Conservation (phyloP, 768 basidiomycete genomes). For the Collybia mongolica region DNA sequence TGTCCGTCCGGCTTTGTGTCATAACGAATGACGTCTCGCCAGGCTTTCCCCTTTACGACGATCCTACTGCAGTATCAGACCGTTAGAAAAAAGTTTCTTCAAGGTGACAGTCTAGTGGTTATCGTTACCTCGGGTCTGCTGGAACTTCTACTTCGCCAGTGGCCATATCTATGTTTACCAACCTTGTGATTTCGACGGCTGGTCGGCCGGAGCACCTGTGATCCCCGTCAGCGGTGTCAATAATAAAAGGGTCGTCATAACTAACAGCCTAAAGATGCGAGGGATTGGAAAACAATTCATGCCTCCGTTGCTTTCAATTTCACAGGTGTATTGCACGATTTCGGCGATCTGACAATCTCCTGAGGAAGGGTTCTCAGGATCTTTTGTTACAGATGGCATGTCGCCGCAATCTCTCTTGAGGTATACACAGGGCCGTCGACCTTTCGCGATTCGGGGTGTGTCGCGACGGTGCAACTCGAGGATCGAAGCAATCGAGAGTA, state of each 20-base stretch:
- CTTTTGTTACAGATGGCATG: not conserved
- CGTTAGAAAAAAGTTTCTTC: not conserved
- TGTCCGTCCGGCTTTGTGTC: not conserved
- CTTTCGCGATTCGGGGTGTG: too few species aligned
- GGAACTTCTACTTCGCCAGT: conserved; percentile 55
- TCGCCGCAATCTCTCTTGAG: too few species aligned
- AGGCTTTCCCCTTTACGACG: conserved; percentile 20
- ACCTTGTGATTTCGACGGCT: conserved; percentile 68
- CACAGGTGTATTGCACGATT: conserved; percentile 71
- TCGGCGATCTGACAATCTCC: conserved; percentile 62
- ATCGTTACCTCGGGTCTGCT: conserved; percentile 32
- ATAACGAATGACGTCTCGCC: conserved; percentile 17
- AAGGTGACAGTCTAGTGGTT: too few species aligned
- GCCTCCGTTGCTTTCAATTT: conserved; percentile 29
- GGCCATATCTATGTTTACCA: conserved; percentile 43
- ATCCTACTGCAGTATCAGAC: conserved; percentile 18
- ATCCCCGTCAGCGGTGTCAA: conserved; percentile 1
- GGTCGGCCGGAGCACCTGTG: conserved; percentile 64
- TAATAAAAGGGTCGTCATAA: conserved; percentile 1
- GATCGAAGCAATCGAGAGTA: too few species aligned
- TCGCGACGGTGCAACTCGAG: too few species aligned
- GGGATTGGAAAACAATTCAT: conserved; percentile 72
- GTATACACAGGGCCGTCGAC: too few species aligned
- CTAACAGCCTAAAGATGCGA: conserved; percentile 73
- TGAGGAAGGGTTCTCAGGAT: conserved; percentile 5